Evolutionary conservation across 805 yeast species (phyloP).

Genomic region (Blastobotrys muscicola): DNA sequence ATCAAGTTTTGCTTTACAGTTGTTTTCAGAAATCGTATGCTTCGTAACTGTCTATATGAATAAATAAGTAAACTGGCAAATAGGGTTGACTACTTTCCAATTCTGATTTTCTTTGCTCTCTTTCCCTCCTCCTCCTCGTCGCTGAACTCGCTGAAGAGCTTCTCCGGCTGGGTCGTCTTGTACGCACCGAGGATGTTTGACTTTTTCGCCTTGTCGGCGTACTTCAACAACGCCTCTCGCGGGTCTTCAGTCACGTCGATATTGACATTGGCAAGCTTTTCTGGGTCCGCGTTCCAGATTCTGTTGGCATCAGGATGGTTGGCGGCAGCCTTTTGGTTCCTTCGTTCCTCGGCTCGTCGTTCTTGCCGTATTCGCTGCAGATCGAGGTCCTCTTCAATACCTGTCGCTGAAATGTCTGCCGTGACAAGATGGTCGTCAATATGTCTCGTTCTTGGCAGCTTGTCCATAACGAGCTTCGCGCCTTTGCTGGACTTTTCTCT

Average conservation of each 20-base stretch:
- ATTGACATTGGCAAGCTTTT: too few relatives aligned
- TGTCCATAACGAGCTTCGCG: conserved; percentile 20
- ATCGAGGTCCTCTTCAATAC: too few relatives aligned
- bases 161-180: conserved; percentile 15
- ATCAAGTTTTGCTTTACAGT: not conserved
- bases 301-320: too few relatives aligned
- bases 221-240: conserved; percentile 25
- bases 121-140: conserved; percentile 1
- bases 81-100: not conserved
- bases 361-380: too few relatives aligned
- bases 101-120: conserved; percentile 3
- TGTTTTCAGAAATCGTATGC: too few relatives aligned
- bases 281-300: too few relatives aligned
- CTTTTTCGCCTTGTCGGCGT: conserved; percentile 22
- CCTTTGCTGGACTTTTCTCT: conserved; percentile 23
- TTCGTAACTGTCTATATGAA: too few relatives aligned
- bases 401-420: conserved; percentile 15
- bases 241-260: conserved; percentile 22
- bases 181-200: conserved; percentile 8
- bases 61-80: not conserved
- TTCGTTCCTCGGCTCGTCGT: too few relatives aligned
- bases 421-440: conserved; percentile 24
- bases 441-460: conserved; percentile 22
- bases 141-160: conserved; percentile 3
- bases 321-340: too few relatives aligned